Evolutionary conservation across 2,329 filamentous ascomycete species (phyloP).

Genomic region (Rhynchosporium secalis): DNA sequence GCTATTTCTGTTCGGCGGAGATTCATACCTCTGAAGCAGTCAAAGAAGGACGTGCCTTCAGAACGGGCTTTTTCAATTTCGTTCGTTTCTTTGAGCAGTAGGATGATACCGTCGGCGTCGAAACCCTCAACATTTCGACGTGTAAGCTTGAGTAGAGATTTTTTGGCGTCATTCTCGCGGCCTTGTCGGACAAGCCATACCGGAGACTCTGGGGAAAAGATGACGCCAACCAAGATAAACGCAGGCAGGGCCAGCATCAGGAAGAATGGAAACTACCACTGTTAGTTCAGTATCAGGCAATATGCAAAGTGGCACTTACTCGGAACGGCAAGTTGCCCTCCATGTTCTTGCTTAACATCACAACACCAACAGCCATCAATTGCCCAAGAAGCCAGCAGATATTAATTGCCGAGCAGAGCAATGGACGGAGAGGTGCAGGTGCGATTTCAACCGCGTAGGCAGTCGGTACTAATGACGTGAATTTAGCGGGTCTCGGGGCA

Average conservation of each 20-base stretch:
- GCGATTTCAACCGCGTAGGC: conserved; percentile 41
- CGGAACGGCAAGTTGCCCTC: conserved; percentile 49
- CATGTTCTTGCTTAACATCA: conserved; percentile 44
- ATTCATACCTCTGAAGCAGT: conserved; percentile 52
- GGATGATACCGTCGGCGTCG: conserved; percentile 38
- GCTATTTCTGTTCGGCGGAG: conserved; percentile 54
- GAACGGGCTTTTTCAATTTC: conserved; percentile 50
- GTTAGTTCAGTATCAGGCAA: background rate
- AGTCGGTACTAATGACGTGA: conserved; percentile 27
- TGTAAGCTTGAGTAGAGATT: conserved; percentile 8
- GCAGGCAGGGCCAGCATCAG: conserved; percentile 53
- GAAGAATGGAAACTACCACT: conserved; percentile 20
- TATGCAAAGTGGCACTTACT: background rate
- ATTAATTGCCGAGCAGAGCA: conserved; percentile 49
- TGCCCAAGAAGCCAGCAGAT: conserved; percentile 55
- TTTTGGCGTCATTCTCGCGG: background rate
- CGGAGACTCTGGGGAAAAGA: conserved; percentile 46
- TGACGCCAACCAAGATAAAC: conserved; percentile 46
- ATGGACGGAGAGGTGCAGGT: conserved; percentile 38
- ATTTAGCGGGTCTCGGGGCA: background rate
- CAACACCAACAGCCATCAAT: conserved; percentile 49
- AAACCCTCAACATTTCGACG: background rate
- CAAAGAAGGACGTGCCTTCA: conserved; percentile 48
- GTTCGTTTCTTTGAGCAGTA: conserved; percentile 57
- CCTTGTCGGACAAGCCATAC: conserved; percentile 11